Evolutionary conservation across 768 basidiomycete species (phyloP).

Genomic region (Phylloporus rhodoxanthus): DNA sequence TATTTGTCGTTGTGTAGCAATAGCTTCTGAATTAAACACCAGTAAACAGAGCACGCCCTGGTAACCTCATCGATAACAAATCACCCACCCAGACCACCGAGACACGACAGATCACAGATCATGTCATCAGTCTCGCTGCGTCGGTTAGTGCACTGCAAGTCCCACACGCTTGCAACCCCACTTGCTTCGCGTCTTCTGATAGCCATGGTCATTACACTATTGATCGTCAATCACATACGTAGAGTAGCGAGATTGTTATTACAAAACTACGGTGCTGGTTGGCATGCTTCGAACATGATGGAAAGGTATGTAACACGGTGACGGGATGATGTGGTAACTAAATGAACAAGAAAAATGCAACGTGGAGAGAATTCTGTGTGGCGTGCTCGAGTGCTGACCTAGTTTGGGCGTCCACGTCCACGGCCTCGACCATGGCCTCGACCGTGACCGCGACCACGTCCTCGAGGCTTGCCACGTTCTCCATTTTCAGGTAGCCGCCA

Average conservation of each 20-base stretch:
- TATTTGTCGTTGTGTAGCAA: constrained; percentile 29
- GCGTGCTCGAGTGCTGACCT: constrained; percentile 5
- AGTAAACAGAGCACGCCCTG: constrained; percentile 18
- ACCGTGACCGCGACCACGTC: constrained; percentile 38
- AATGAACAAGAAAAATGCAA: constrained; percentile 17
- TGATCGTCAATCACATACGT: constrained; percentile 13
- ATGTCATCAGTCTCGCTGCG: not conserved
- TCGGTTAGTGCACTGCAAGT: not conserved
- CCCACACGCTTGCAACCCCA: not conserved
- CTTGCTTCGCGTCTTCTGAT: not conserved
- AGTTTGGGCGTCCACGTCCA: constrained; percentile 33
- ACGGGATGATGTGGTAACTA: constrained; percentile 16
- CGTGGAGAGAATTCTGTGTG: constrained; percentile 11
- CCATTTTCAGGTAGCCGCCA: constrained; percentile 12
- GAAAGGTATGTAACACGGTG: constrained; percentile 16
- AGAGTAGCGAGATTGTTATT: constrained; percentile 12
- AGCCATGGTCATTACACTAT: constrained; percentile 8
- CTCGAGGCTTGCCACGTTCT: constrained; percentile 35
- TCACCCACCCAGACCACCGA: constrained; percentile 16
- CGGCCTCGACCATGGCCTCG: constrained; percentile 35
- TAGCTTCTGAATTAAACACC: constrained; percentile 22
- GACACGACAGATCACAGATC: constrained; percentile 1
- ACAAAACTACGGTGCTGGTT: constrained; percentile 8
- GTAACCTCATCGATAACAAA: not conserved
- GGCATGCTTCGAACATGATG: constrained; percentile 21